A percentile compares a stretch with the other conserved stretches of the same genome.
These are phyloP conservation scores for Penicillium pulvis DNA, from an alignment of 495 filamentous ascomycete species.

Conservation along the genomic window DNA sequence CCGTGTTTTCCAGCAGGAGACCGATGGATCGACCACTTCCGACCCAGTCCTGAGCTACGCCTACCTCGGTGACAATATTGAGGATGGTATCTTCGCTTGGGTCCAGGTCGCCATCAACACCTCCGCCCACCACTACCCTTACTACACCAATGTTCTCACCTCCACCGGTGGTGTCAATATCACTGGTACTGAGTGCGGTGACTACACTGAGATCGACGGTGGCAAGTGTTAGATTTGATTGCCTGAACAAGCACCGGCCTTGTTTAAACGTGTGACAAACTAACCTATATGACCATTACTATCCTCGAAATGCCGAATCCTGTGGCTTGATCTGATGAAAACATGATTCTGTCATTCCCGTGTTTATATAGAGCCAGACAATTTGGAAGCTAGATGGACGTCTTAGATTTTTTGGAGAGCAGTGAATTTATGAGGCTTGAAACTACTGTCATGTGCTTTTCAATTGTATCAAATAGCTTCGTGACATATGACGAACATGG, in stretches of 20 bases:
- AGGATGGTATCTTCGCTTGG: conserved; percentile 7
- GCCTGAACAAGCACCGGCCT: background rate
- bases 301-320: background rate
- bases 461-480: no score
- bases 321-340: background rate
- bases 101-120: conserved; percentile 5
- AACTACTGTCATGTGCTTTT: no score
- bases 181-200: conserved; percentile 2
- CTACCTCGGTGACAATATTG: conserved; percentile 3
- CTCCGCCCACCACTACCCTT: conserved; percentile 4
- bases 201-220: conserved; percentile 3
- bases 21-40: conserved; percentile 1
- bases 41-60: conserved; percentile 1
- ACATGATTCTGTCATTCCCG: background rate
- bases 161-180: background rate
- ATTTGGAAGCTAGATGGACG: no score
- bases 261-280: background rate
- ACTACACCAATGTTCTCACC: conserved; percentile 6
- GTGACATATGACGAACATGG: no score
- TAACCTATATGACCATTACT: background rate
- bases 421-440: no score
- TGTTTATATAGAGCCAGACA: no score
- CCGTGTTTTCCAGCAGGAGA: conserved; percentile 1
- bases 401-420: no score
- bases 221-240: background rate